Evolutionary conservation across 176 grass and related monocot species (phyloP).

Genomic region (Melocanna baccifera): DNA sequence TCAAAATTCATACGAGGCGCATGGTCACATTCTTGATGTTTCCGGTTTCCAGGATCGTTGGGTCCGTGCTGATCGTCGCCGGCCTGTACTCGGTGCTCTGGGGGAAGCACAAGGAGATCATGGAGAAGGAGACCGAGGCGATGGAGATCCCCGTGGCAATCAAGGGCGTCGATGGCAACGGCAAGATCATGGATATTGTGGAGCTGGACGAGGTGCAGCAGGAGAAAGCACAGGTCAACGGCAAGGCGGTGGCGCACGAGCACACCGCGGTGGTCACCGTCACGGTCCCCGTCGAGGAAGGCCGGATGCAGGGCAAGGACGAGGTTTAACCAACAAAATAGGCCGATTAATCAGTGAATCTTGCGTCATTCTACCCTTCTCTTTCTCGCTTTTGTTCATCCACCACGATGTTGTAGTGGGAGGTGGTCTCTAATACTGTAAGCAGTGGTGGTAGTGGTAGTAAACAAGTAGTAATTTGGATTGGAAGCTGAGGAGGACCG

Average conservation of each 20-base stretch:
- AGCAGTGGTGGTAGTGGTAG: not conserved
- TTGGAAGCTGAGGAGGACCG: slow-evolving; percentile 27
- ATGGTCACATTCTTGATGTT: slow-evolving; percentile 1
- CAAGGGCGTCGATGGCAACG: slow-evolving; percentile 59
- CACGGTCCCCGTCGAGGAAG: slow-evolving; percentile 31
- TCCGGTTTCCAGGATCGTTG: slow-evolving; percentile 59
- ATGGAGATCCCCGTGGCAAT: slow-evolving; percentile 65
- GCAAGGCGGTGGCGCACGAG: slow-evolving; percentile 39
- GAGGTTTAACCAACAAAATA: slow-evolving; percentile 11
- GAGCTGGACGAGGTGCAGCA: slow-evolving; percentile 70
- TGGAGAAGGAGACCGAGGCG: slow-evolving; percentile 61
- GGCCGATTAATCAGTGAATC: slow-evolving; percentile 11
- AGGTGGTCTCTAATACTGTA: not conserved
- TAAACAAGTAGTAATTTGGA: not conserved
- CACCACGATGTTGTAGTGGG: slow-evolving; percentile 2
- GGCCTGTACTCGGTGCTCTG: slow-evolving; percentile 94
- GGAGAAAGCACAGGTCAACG: slow-evolving; percentile 71
- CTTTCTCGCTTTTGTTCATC: not conserved
- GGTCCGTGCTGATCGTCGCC: slow-evolving; percentile 66
- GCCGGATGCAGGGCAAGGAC: slow-evolving; percentile 51
- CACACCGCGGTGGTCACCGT: slow-evolving; percentile 29
- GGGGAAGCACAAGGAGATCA: slow-evolving; percentile 91
- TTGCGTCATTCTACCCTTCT: not conserved
- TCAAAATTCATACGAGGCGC: not conserved
- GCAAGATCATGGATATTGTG: slow-evolving; percentile 53